Base-by-base conservation (phyloP, 768 basidiomycete genomes). In the Leccinum uliginosum region DNA sequence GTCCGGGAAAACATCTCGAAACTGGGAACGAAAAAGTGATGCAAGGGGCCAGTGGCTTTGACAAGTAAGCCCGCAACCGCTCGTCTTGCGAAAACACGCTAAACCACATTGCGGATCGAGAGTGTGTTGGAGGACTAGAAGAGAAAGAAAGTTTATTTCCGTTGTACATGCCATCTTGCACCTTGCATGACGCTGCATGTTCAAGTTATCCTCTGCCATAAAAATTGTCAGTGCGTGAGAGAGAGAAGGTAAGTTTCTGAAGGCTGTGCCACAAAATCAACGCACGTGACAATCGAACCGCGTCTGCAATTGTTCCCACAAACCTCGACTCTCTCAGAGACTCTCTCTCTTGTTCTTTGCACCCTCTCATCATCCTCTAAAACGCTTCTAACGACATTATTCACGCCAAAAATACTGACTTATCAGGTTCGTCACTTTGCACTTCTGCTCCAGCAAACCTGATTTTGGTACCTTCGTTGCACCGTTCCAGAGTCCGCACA, bases 241-340 rank as follows among this genome's bases (percentile, higher is more conserved):
- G 35, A 35, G 34, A 34, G 34, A 34, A 32, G 32, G 34, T 34
- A 34, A 15, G 15, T 34, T 32, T 34, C 34, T 15, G 14, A 14
- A 51, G 17, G 21, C 26, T 43, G 51, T 49, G 47, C 6, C 44
- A 32, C 12, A n/a, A 70, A 71, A 44, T 70, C 66, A 70, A 70
- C 58, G 26, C 69, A 72, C 69, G 69, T 71, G 69, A 71, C 60
- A 65, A 69, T 50, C 48, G 69, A 71, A 71, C 69, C 69, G 68
- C 65, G 69, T 65, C 58, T 24, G 50, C 46, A 44, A 50, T 56
- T 54, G 57, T 58, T 63, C 60, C 59, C 67, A 66, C 59, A 60
- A 23, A 34, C 50, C 6, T n/a, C n/a, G n/a, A 21, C 38, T 56
- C 46, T 54, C 47, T 53, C n/a, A 52, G 62, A 59, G 50, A 52